Base-by-base conservation (phyloP, 2,329 filamentous ascomycete genomes). In the Diaporthe citriasiana region DNA sequence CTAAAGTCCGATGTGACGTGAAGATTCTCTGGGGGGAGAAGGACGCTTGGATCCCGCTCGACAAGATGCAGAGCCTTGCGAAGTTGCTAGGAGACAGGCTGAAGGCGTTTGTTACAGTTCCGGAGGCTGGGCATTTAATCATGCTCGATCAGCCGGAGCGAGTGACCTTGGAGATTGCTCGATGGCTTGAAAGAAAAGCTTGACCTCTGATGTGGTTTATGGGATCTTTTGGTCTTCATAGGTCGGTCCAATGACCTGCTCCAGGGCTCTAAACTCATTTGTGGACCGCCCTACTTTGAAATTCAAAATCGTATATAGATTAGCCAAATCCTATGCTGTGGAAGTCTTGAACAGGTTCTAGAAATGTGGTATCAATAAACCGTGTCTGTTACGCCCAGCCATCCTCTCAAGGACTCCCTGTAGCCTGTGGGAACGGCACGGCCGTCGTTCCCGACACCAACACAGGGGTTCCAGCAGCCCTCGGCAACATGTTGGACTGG, bases 401-500 rank as follows among this genome's bases (percentile, higher is more conserved):
- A 6, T 10, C 3, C 1, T 10, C 2, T 53, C 9, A 40, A 1
- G 13, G 12, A 0, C 33, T n/a, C 0, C 22, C 47, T 38, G 63
- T 22, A 5, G n/a, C 45, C n/a, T 27, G 15, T 40, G 53, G 69
- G 30, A 77, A 78, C 42, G 76, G 76, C 27, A 76, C 69, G 0
- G 79, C 79, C 33, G 63, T 73, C 35, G 76, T 77, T 15, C 74
- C 76, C 60, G 59, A 71, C 1, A 81, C 79, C 13, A 77, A 51
- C 0, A 81, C 78, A 17, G 80, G 79, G 17, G 78, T 80, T 22
- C 80, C 80, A 10, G 73, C 74, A 25, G 69, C 76, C 57, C 25
- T 73, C 8, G 68, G 69, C 42, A 75, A 1, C 19, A 76, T 78
- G 12, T 66, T 72, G 2, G 12, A 63, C 76, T 81, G 80, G 71